Evolutionary conservation across 768 basidiomycete genomes (phyloP).

Genomic region (Agrocybe chaxingu): DNA sequence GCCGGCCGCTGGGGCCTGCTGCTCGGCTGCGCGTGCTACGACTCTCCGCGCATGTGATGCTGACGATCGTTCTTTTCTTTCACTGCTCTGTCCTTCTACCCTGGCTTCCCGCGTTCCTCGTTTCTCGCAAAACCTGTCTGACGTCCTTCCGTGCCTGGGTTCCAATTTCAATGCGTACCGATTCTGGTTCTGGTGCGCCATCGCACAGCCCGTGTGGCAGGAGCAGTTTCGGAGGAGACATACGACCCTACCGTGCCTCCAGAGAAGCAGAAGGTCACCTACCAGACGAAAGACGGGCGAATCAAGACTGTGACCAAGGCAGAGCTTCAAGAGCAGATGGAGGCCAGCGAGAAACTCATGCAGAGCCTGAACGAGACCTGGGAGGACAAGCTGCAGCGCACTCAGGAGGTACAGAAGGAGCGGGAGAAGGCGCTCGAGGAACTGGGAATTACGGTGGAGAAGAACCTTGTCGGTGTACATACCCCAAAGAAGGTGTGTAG

Average conservation of each 20-base stretch:
- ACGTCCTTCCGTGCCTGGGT: background rate
- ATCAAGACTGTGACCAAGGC: constrained; percentile 96
- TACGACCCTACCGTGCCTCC: constrained; percentile 90
- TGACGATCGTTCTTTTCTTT: constrained; percentile 12
- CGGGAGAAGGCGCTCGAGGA: constrained; percentile 97
- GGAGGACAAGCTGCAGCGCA: constrained; percentile 91
- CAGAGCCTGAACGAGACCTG: constrained; percentile 91
- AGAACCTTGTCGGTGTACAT: constrained; percentile 94
- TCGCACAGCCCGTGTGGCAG: constrained; percentile 67
- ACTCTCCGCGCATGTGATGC: constrained; percentile 4
- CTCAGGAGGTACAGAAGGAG: constrained; percentile 94
- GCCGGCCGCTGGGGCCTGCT: too few relatives aligned
- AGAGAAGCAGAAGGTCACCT: constrained; percentile 93
- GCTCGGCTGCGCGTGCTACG: background rate
- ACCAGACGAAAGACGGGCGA: constrained; percentile 88
- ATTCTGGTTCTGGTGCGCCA: background rate
- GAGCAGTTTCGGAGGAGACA: constrained; percentile 63
- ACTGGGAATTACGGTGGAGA: constrained; percentile 96
- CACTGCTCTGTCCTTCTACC: constrained; percentile 5
- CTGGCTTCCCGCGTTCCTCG: constrained; percentile 1
- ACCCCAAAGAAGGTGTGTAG: constrained; percentile 90
- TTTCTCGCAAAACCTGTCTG: constrained; percentile 1
- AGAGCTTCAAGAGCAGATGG: constrained; percentile 95
- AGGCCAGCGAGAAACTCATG: constrained; percentile 94
- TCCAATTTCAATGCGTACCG: too few relatives aligned